Conservation (phyloP, 805 yeast species). For the Sugiyamaella floridensis region DNA sequence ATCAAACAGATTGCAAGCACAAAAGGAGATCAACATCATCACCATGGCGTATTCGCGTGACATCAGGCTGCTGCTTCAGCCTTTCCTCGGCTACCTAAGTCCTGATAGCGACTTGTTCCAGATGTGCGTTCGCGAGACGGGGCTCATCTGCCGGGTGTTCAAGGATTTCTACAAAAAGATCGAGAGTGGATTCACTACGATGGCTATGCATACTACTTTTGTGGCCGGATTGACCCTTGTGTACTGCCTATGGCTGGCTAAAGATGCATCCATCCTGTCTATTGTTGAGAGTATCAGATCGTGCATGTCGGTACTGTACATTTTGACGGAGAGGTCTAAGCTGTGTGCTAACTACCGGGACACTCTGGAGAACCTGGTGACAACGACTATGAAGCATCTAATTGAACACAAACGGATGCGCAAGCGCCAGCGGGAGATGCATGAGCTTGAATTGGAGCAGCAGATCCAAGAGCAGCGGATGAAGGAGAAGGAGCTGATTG, state of each 20-base stretch:
- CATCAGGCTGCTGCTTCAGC: slow-evolving; percentile 54
- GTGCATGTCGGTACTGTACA: slow-evolving; percentile 56
- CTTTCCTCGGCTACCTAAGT: slow-evolving; percentile 53
- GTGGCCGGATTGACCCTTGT: slow-evolving; percentile 63
- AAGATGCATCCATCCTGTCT: slow-evolving; percentile 36
- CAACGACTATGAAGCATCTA: slow-evolving; percentile 56
- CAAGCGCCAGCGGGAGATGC: slow-evolving; percentile 3
- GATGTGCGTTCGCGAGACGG: slow-evolving; percentile 68
- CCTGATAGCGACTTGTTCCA: slow-evolving; percentile 54
- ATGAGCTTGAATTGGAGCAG: slow-evolving; percentile 2
- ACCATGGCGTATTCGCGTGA: slow-evolving; percentile 54
- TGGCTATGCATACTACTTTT: slow-evolving; percentile 60
- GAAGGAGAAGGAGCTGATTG: slow-evolving; percentile 1
- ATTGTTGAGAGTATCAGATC: slow-evolving; percentile 57
- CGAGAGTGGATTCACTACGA: slow-evolving; percentile 55
- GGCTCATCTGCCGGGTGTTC: slow-evolving; percentile 58
- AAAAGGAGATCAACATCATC: slow-evolving; percentile 47
- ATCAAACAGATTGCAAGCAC: slow-evolving; percentile 15
- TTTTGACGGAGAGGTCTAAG: slow-evolving; percentile 58
- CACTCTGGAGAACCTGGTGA: slow-evolving; percentile 60
- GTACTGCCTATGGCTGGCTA: slow-evolving; percentile 59
- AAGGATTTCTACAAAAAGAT: slow-evolving; percentile 59
- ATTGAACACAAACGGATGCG: slow-evolving; percentile 36
- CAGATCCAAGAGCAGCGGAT: background rate
- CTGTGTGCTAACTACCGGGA: slow-evolving; percentile 58